Evolutionary conservation across 495 filamentous ascomycete species (phyloP).

Genomic region (Glarea lozoyensis): DNA sequence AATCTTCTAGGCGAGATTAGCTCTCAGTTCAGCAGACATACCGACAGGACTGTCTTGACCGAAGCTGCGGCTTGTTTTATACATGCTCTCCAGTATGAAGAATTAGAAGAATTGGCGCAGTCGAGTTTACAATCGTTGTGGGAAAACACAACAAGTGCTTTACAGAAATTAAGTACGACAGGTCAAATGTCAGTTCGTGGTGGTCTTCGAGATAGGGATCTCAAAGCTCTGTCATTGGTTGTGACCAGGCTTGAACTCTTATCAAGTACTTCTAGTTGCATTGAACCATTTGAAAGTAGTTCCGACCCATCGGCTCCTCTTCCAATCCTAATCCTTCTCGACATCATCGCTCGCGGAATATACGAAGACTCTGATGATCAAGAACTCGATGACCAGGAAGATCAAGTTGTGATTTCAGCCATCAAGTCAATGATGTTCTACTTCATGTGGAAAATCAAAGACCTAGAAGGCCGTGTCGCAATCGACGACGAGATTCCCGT

Average conservation of each 20-base stretch:
- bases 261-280: slow-evolving; percentile 68
- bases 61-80: slow-evolving; percentile 76
- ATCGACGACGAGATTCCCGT: slow-evolving; percentile 34
- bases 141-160: slow-evolving; percentile 67
- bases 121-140: slow-evolving; percentile 72
- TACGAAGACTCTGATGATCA: slow-evolving; percentile 54
- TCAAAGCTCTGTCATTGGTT: slow-evolving; percentile 66
- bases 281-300: slow-evolving; percentile 53
- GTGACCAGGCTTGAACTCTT: slow-evolving; percentile 80
- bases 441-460: slow-evolving; percentile 86
- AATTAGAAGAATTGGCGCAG: slow-evolving; percentile 76
- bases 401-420: slow-evolving; percentile 63
- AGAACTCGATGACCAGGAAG: slow-evolving; percentile 54
- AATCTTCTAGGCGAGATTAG: slow-evolving; percentile 87
- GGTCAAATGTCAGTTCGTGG: slow-evolving; percentile 50
- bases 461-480: slow-evolving; percentile 31
- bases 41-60: slow-evolving; percentile 72
- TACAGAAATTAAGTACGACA: slow-evolving; percentile 57
- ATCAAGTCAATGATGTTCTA: slow-evolving; percentile 72
- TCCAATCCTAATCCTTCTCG: slow-evolving; percentile 61
- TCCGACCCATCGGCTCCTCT: slow-evolving; percentile 5
- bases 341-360: slow-evolving; percentile 56
- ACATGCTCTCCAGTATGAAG: slow-evolving; percentile 77
- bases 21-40: slow-evolving; percentile 85
- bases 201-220: slow-evolving; percentile 47